A percentile compares a stretch with the other conserved stretches of the same genome.
These are phyloP conservation scores for Penicillium verhagenii DNA, from an alignment of 495 filamentous ascomycete species.

Conservation along the genomic window DNA sequence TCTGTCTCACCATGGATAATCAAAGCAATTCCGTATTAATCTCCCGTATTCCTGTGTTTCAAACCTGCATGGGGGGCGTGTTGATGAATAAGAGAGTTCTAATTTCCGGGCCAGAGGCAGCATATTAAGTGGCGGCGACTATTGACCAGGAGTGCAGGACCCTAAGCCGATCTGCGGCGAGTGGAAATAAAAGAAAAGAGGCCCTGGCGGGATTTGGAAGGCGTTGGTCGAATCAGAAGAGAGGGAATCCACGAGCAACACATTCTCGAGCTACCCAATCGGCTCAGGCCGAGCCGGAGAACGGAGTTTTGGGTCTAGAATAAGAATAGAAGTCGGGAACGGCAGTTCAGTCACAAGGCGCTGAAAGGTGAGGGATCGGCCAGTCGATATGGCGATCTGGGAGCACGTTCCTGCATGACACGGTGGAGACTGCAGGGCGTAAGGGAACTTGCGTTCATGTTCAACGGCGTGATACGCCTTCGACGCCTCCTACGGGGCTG, in stretches of 20 bases:
- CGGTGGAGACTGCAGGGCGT: not conserved
- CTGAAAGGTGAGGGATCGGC: not conserved
- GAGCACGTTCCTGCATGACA: slow-evolving; percentile 7
- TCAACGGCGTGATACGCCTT: not conserved
- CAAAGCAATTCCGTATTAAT: not conserved
- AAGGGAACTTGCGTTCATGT: not conserved
- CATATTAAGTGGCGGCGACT: not conserved
- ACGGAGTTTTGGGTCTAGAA: not conserved
- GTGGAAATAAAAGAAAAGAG: not conserved
- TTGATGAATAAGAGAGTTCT: not conserved
- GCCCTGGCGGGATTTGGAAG: not conserved
- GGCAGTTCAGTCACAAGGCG: not conserved
- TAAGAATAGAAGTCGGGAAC: not conserved
- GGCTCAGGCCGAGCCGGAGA: not conserved
- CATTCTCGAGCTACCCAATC: not conserved
- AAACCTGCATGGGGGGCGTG: not conserved
- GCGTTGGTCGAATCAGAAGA: not conserved
- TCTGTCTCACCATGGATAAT: not conserved
- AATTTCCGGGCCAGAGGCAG: not conserved
- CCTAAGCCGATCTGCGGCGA: not conserved
- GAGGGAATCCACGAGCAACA: not conserved
- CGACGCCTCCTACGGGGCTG: not conserved
- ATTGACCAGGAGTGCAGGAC: not conserved
- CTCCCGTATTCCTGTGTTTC: not conserved
- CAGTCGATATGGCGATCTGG: slow-evolving; percentile 4